Evolutionary conservation across 345 rosid genomes (phyloP).

Genomic region (Excoecaria cochinchinensis): DNA sequence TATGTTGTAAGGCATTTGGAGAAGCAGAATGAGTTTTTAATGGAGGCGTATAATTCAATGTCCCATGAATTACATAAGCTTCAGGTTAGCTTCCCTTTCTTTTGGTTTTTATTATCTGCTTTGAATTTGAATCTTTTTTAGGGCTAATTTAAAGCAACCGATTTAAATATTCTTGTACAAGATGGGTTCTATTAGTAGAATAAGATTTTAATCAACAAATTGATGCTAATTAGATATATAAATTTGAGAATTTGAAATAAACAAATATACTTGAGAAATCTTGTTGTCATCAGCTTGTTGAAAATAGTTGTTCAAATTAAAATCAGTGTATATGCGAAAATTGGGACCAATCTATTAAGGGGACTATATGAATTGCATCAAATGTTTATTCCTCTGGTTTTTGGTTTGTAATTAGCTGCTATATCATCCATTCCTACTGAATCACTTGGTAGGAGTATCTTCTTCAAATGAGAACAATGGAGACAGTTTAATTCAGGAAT

Average conservation of each 20-base stretch:
- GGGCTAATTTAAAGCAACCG: not conserved
- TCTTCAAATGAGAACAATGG: not conserved
- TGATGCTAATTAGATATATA: too few relatives aligned
- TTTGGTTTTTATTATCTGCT: not conserved
- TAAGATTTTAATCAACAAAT: not conserved
- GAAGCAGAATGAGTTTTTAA: constrained; percentile 56
- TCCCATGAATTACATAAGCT: constrained; percentile 53
- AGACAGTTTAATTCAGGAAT: not conserved
- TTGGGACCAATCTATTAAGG: too few relatives aligned
- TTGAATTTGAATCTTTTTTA: not conserved
- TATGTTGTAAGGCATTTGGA: constrained; percentile 45
- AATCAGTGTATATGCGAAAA: too few relatives aligned
- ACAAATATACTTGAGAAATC: too few relatives aligned
- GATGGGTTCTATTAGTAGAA: not conserved
- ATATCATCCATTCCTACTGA: too few relatives aligned
- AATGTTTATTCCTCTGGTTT: too few relatives aligned
- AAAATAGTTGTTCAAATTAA: too few relatives aligned
- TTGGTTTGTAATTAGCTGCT: too few relatives aligned
- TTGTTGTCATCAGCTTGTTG: too few relatives aligned
- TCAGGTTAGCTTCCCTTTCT: constrained; percentile 30
- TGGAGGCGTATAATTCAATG: constrained; percentile 40
- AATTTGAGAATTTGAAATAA: too few relatives aligned
- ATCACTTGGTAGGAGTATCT: not conserved
- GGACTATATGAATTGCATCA: too few relatives aligned
- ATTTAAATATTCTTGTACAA: not conserved